Evolutionary conservation across 495 filamentous ascomycete species (phyloP).

Genomic region (Haplographium delicatum): DNA sequence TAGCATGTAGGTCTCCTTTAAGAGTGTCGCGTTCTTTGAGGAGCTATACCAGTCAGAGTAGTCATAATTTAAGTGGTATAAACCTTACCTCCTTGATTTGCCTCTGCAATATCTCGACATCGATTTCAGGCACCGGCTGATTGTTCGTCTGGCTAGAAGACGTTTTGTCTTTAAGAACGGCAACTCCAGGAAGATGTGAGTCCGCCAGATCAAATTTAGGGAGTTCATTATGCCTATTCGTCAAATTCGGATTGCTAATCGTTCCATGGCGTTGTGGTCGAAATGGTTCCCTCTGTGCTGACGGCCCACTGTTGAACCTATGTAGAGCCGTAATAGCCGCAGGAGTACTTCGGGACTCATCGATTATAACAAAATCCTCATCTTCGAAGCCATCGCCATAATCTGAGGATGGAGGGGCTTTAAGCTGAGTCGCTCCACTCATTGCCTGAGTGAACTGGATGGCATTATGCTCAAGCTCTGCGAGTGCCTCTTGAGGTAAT

Average conservation of each 20-base stretch:
- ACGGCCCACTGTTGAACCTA: constrained; percentile 14
- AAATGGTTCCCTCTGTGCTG: constrained; percentile 29
- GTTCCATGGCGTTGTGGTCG: constrained; percentile 29
- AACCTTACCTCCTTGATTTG: constrained; percentile 22
- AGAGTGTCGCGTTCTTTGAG: constrained; percentile 17
- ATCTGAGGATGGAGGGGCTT: constrained; percentile 32
- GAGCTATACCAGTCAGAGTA: constrained; percentile 15
- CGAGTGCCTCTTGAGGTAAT: constrained; percentile 45
- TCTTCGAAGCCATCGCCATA: constrained; percentile 53
- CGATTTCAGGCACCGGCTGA: background rate
- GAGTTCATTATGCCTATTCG: constrained; percentile 1
- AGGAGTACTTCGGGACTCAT: constrained; percentile 28
- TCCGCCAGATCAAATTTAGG: constrained; percentile 10
- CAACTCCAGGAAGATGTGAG: background rate
- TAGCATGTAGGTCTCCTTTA: constrained; percentile 22
- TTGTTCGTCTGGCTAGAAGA: constrained; percentile 6
- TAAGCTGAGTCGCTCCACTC: constrained; percentile 13
- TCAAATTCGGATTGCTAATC: background rate
- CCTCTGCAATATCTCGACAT: constrained; percentile 12
- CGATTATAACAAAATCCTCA: constrained; percentile 42
- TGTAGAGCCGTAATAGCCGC: constrained; percentile 15
- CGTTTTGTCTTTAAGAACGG: background rate
- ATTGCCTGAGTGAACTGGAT: constrained; percentile 44
- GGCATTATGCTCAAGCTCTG: constrained; percentile 51
- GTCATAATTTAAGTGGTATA: background rate